A percentile compares a stretch with the other conserved stretches of the same genome.
phyloP scores from a whole-genome alignment of 441 rosid genomes.

The Populus hybrid region DNA sequence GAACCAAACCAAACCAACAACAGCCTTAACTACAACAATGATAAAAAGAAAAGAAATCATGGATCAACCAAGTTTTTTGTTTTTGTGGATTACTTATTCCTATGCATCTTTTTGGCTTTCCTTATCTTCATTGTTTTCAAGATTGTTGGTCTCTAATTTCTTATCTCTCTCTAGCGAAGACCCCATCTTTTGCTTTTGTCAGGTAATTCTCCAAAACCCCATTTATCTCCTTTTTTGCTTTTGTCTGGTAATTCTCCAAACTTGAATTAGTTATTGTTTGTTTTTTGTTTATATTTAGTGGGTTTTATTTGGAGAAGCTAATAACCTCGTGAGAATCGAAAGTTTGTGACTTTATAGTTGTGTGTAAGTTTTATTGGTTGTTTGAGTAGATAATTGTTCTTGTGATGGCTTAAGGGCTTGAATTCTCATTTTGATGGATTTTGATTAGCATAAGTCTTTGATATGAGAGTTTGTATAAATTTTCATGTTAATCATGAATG shows the following conservation, averaged over 20 bases:
- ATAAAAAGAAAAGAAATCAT: conserved; percentile 51
- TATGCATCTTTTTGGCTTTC: conserved; percentile 49
- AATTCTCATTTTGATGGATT: conserved; percentile 6
- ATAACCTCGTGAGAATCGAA: neutral
- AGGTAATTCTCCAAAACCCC: conserved; percentile 9
- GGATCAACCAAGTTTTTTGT: conserved; percentile 60
- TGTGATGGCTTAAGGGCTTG: neutral
- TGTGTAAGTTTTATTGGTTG: neutral
- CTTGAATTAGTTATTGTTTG: neutral
- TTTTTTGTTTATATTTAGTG: neutral
- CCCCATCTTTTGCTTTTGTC: neutral
- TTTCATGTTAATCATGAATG: neutral
- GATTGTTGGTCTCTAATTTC: conserved; percentile 37
- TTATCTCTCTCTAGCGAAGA: no score
- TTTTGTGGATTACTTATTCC: conserved; percentile 62
- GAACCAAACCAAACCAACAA: conserved; percentile 23
- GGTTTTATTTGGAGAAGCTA: neutral
- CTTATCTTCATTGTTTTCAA: conserved; percentile 52
- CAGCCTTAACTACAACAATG: neutral
- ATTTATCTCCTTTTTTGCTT: neutral
- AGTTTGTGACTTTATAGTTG: neutral
- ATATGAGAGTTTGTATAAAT: neutral
- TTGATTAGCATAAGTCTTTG: neutral
- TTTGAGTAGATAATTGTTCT: neutral
- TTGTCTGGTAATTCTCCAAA: conserved; percentile 11